phyloP scores from a whole-genome alignment of 2,329 filamentous ascomycete genomes.

The Calonectria fujianensis region DNA sequence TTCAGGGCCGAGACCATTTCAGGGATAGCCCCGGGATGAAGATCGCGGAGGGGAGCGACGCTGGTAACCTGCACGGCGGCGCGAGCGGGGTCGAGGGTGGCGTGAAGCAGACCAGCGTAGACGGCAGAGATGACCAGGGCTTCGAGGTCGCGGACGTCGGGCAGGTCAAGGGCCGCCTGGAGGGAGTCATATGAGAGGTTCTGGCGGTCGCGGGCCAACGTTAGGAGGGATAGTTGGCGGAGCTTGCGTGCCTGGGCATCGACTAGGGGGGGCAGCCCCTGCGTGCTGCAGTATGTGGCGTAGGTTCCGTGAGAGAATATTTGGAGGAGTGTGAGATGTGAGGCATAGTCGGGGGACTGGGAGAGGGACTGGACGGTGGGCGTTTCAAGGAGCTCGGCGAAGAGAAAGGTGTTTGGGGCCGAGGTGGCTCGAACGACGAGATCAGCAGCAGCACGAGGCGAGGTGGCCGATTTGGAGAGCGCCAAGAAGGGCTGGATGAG shows the following conservation, averaged over 20 bases:
- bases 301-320: slow-evolving; percentile 97
- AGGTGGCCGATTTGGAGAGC: slow-evolving; percentile 89
- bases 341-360: slow-evolving; percentile 74
- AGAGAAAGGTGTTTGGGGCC: slow-evolving; percentile 92
- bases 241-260: slow-evolving; percentile 88
- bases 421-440: slow-evolving; percentile 92
- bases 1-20: slow-evolving; percentile 80
- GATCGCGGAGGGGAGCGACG: slow-evolving; percentile 90
- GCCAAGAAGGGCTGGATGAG: slow-evolving; percentile 86
- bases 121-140: slow-evolving; percentile 90
- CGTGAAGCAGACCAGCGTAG: slow-evolving; percentile 88
- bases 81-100: slow-evolving; percentile 87
- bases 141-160: slow-evolving; percentile 83
- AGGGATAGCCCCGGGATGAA: slow-evolving; percentile 83
- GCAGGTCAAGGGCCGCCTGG: slow-evolving; percentile 79
- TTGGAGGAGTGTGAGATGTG: slow-evolving; percentile 83
- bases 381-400: slow-evolving; percentile 91
- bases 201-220: slow-evolving; percentile 80
- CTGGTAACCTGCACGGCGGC: slow-evolving; percentile 85
- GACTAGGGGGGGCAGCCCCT: slow-evolving; percentile 81
- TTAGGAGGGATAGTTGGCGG: slow-evolving; percentile 90
- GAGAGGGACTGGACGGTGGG: slow-evolving; percentile 86
- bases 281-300: slow-evolving; percentile 76
- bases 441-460: slow-evolving; percentile 88
- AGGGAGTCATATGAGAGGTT: slow-evolving; percentile 85